Percentiles rank a stretch among this genome's conserved stretches.
These are phyloP conservation scores for Lactarius quietus DNA, from an alignment of 768 basidiomycete genomes.

Conservation along the genomic window DNA sequence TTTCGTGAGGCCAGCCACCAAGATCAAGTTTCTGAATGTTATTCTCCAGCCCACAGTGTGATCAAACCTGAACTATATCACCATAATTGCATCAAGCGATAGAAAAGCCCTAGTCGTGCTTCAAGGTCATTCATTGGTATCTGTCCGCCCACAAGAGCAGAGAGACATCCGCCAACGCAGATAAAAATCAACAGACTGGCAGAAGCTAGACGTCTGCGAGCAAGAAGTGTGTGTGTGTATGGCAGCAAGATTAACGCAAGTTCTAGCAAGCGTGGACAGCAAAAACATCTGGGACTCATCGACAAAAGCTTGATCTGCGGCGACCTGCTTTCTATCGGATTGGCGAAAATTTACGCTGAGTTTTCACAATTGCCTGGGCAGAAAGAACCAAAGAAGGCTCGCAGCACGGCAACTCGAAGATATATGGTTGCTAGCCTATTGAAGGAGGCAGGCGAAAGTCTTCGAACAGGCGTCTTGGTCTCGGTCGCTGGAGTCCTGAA, in stretches of 20 bases:
- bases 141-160: not conserved
- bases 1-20: not conserved
- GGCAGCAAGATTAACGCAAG: no score
- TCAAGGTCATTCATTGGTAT: not conserved
- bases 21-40: conserved; percentile 11
- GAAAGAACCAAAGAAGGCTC: no score
- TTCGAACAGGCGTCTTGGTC: not conserved
- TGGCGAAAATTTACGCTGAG: not conserved
- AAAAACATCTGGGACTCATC: conserved; percentile 1
- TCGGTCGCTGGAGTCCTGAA: not conserved
- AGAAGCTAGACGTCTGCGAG: not conserved
- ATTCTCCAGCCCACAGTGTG: conserved; percentile 14
- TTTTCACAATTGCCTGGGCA: not conserved
- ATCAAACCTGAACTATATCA: conserved; percentile 8
- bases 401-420: not conserved
- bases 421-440: not conserved
- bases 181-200: not conserved
- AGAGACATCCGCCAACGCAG: not conserved
- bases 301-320: conserved; percentile 1
- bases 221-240: not conserved
- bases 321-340: not conserved
- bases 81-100: conserved; percentile 13
- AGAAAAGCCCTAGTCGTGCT: conserved; percentile 7
- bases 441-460: not conserved
- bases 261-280: not conserved